Conservation (phyloP, 116 monocot species). For the Thalassia testudinum region DNA sequence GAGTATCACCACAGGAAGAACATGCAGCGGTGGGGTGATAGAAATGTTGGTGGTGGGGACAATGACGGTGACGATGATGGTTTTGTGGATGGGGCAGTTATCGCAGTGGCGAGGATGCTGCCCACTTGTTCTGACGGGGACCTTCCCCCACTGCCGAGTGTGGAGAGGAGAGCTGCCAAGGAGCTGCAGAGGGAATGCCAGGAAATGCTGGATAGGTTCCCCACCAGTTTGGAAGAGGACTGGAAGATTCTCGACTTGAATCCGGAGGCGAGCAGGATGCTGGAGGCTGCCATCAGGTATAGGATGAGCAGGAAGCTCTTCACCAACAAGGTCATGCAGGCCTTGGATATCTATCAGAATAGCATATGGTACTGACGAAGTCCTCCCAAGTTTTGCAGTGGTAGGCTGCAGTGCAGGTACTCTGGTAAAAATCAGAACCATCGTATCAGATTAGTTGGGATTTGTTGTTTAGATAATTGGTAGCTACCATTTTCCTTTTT, state of each 20-base stretch:
- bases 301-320: constrained; percentile 69
- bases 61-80: constrained; percentile 16
- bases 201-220: constrained; percentile 46
- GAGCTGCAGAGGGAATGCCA: constrained; percentile 81
- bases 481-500: too few species aligned
- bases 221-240: constrained; percentile 67
- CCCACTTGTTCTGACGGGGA: constrained; percentile 78
- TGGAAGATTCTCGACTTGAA: constrained; percentile 50
- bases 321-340: constrained; percentile 58
- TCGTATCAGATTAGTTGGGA: too few species aligned
- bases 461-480: too few species aligned
- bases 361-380: constrained; percentile 72
- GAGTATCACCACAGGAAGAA: constrained; percentile 71
- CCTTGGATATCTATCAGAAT: constrained; percentile 80
- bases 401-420: too few species aligned
- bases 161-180: constrained; percentile 68
- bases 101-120: constrained; percentile 69
- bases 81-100: constrained; percentile 80
- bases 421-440: too few species aligned
- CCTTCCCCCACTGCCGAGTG: constrained; percentile 61
- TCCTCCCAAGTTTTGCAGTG: too few species aligned
- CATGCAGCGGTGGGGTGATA: too few species aligned
- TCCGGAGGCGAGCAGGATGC: constrained; percentile 41
- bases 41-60: too few species aligned
- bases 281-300: constrained; percentile 73